A percentile compares a stretch with the other conserved stretches of the same genome.
Conservation (phyloP, 2,329 filamentous ascomycete genomes). For the Ophiostoma pallidulum region DNA sequence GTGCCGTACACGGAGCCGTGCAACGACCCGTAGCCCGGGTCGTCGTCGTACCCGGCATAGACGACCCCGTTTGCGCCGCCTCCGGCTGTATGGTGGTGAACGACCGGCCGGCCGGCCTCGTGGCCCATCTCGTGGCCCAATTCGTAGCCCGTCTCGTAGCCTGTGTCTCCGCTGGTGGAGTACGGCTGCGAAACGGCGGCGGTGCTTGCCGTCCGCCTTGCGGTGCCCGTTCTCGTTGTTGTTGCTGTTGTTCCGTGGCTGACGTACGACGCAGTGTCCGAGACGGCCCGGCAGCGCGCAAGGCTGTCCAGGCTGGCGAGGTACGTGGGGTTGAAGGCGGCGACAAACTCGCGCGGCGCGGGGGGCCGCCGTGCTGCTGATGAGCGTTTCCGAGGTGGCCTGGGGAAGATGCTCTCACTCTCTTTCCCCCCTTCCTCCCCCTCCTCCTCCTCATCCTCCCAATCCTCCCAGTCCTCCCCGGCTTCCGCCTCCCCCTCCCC, state of each 20-base stretch:
- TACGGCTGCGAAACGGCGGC: neutral
- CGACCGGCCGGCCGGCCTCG: neutral
- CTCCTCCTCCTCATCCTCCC: neutral
- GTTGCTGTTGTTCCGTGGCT: neutral
- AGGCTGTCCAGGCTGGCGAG: neutral
- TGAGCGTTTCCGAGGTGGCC: too few relatives aligned
- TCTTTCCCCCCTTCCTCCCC: neutral
- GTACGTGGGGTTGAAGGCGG: neutral
- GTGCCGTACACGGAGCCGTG: neutral
- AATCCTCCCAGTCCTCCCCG: neutral
- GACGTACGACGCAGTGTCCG: neutral
- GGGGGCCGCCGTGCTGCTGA: too few relatives aligned
- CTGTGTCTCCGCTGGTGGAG: conserved; percentile 9
- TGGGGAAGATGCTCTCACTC: too few relatives aligned
- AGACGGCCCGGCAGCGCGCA: neutral
- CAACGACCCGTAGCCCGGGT: conserved; percentile 9
- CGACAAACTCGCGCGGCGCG: neutral
- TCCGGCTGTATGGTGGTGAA: too few relatives aligned
- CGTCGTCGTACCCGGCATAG: neutral
- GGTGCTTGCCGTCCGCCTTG: neutral
- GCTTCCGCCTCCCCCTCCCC: neutral
- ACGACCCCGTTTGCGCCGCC: too few relatives aligned
- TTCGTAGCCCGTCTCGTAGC: conserved; percentile 9
- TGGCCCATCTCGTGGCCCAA: conserved; percentile 9
- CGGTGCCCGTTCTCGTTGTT: neutral